These are phyloP conservation scores for Pyropia yezoensis DNA, from an alignment of 23 red algal genomes.

Conservation along the genomic window DNA sequence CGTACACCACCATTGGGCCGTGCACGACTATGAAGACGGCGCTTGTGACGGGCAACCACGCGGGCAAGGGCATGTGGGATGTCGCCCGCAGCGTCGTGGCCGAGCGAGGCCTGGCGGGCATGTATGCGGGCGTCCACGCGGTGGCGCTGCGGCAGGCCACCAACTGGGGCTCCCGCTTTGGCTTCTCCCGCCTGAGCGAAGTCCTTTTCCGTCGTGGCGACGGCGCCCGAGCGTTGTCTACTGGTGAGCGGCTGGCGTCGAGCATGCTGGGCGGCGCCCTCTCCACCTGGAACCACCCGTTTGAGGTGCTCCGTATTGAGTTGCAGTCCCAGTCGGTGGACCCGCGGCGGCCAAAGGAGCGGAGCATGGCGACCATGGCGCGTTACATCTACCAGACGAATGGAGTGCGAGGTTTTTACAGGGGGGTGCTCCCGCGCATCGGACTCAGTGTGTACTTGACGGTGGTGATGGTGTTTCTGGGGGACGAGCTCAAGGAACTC, in stretches of 20 bases:
- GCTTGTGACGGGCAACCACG: constrained; percentile 59
- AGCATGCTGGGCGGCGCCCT: constrained; percentile 75
- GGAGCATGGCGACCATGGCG: constrained; percentile 46
- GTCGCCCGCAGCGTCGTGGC: constrained; percentile 32
- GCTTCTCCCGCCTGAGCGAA: constrained; percentile 59
- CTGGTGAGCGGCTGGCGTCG: constrained; percentile 33
- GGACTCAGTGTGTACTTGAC: constrained; percentile 79
- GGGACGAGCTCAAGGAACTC: constrained; percentile 61
- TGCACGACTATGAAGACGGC: constrained; percentile 92
- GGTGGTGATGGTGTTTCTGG: constrained; percentile 79
- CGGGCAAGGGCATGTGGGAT: constrained; percentile 13
- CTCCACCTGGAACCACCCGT: constrained; percentile 85
- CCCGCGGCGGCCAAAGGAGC: constrained; percentile 13
- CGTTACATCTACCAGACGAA: constrained; percentile 69
- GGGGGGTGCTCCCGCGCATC: constrained; percentile 69
- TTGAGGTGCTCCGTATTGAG: constrained; percentile 83
- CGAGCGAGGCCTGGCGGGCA: constrained; percentile 52
- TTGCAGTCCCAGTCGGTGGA: constrained; percentile 49
- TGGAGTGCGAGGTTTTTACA: constrained; percentile 78
- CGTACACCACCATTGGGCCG: constrained; percentile 83
- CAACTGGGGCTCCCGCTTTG: constrained; percentile 89
- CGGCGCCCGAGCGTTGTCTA: constrained; percentile 30
- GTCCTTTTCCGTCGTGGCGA: constrained; percentile 38
- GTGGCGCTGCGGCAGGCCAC: constrained; percentile 85
- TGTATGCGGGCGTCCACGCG: constrained; percentile 78